Evolutionary conservation across 1,139 yeast species (phyloP).

Genomic region (Hemisphaericaspora subhashii): DNA sequence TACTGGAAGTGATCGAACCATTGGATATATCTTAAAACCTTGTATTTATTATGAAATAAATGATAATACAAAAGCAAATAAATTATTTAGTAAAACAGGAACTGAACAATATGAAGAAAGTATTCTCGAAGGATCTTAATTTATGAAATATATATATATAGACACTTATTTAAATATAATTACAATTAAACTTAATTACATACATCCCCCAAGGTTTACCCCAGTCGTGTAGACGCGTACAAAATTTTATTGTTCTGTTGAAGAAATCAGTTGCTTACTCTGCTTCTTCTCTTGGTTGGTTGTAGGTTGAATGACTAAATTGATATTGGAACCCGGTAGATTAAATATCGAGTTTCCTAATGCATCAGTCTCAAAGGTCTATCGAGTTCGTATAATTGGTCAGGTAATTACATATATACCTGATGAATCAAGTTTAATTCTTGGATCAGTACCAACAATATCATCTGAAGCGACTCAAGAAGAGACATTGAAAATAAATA

Average conservation of each 20-base stretch:
- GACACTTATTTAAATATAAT: too few species aligned
- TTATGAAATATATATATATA: too few species aligned
- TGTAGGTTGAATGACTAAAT: slow-evolving; percentile 30
- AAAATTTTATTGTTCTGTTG: too few species aligned
- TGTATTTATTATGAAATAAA: slow-evolving; percentile 8
- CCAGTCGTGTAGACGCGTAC: too few species aligned
- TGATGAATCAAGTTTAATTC: slow-evolving; percentile 11
- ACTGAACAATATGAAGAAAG: not conserved
- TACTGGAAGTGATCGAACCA: slow-evolving; percentile 7
- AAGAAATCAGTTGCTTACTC: too few species aligned
- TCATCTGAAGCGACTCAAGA: not conserved
- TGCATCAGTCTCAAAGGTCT: slow-evolving; percentile 22
- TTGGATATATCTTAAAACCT: slow-evolving; percentile 9
- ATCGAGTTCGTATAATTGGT: slow-evolving; percentile 29
- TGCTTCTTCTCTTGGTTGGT: too few species aligned
- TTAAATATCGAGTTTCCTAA: slow-evolving; percentile 22
- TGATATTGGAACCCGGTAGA: slow-evolving; percentile 28
- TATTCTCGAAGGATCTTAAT: not conserved
- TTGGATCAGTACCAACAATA: slow-evolving; percentile 16
- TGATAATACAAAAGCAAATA: slow-evolving; percentile 1
- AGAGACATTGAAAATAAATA: slow-evolving; percentile 8
- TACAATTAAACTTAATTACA: too few species aligned
- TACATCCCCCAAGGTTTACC: too few species aligned
- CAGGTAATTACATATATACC: slow-evolving; percentile 26
- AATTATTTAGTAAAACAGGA: not conserved